Conservation (phyloP, 129 eudicot species). For the Glebionis coronaria region DNA sequence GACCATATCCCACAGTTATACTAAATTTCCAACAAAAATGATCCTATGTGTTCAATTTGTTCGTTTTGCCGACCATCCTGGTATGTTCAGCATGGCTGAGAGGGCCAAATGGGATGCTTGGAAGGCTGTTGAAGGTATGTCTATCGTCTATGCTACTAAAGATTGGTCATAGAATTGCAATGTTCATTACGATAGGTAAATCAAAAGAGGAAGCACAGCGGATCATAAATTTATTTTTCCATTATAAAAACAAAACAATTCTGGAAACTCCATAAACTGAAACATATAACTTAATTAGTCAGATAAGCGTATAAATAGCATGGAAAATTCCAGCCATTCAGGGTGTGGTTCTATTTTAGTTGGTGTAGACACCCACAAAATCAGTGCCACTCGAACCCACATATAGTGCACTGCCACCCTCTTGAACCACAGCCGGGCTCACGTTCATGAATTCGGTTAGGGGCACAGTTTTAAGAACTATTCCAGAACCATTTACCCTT, state of each 20-base stretch:
- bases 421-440: constrained; percentile 26
- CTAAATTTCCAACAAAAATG: too few relatives aligned
- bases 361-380: constrained; percentile 12
- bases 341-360: neutral
- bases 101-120: constrained; percentile 96
- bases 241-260: neutral
- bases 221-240: neutral
- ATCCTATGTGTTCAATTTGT: neutral
- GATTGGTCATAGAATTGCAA: neutral
- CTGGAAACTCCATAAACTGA: neutral
- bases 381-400: constrained; percentile 17
- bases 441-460: constrained; percentile 15
- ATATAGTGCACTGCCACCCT: constrained; percentile 13
- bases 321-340: neutral
- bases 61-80: constrained; percentile 47
- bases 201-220: constrained; percentile 52
- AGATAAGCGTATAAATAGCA: neutral
- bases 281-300: neutral
- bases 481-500: constrained; percentile 29
- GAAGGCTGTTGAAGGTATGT: constrained; percentile 82
- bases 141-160: neutral
- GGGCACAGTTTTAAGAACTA: constrained; percentile 17
- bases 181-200: constrained; percentile 44
- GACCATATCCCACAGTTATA: too few relatives aligned
- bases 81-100: constrained; percentile 70